Evolutionary conservation across 805 yeast genomes (phyloP), one percentile per base, ranked within the genome.

Genomic region (Myxozyma vanderwaltii): DNA sequence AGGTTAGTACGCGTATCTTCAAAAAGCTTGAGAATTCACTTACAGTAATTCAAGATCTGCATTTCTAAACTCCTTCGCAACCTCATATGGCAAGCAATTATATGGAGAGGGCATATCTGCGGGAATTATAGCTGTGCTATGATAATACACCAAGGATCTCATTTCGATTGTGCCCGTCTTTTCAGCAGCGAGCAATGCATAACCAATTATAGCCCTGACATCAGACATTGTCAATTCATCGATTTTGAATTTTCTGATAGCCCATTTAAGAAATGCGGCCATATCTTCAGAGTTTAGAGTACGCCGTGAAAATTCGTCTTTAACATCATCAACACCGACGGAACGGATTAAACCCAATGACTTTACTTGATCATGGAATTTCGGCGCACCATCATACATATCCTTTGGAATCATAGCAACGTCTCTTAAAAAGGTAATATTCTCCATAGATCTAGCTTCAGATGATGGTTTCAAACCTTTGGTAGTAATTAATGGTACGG

Each of bases 401-500:
- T 51, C 54, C n/a, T 50, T 54, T 1, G 71, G 68, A 4, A 74
- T 61, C 31, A 72, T 56, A 1, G 76, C 75, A 15, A 69, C 64
- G 4, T 48, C 45, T 35, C 63, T 58, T 33, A 69, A 46, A 54
- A 71, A 71, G 2, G 65, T 53, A 38, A 66, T 66, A 24, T 62
- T 66, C 4, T 67, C 70, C 8, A 71, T 63, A 10, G 72, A 56
- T 6, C 75, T 61, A 3, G 68, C 74, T 36, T 71, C 65, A 2
- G 64, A 52, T 3, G 73, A 69, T 3, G 71, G 67, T 41, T 61
- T 48, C 15, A 75, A 60, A 1, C 77, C 78, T 35, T 66, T 62
- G 10, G 69, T 61, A 1, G 76, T 63, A 2, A 75, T 73, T 5
- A 76, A 58, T 17, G 73, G 67, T 2, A 72, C 63, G 5, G 63